Percentiles rank a stretch among this genome's conserved stretches.
Conservation (phyloP, 2,329 filamentous ascomycete genomes). For the Apiospora rasikravindrae region DNA sequence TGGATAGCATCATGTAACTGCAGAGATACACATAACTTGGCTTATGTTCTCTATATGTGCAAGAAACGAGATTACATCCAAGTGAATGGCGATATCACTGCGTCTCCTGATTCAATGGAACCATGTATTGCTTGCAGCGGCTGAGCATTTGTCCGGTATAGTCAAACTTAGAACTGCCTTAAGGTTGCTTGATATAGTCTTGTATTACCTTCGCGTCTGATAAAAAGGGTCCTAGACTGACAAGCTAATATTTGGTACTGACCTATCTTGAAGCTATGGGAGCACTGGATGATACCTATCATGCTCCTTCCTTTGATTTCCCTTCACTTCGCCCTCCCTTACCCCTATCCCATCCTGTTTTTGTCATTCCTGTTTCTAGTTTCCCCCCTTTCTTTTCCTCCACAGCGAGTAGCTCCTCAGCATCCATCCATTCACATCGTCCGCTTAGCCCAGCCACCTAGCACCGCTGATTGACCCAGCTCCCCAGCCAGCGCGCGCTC, state of each 20-base stretch:
- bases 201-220: neutral
- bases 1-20: neutral
- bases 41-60: neutral
- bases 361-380: neutral
- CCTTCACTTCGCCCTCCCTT: neutral
- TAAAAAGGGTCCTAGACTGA: too few species aligned
- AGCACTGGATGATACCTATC: too few species aligned
- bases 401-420: too few species aligned
- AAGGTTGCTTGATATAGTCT: neutral
- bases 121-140: neutral
- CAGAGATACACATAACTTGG: neutral
- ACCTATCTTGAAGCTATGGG: neutral
- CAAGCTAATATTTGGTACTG: neutral
- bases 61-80: neutral
- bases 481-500: conserved; percentile 72
- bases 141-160: neutral
- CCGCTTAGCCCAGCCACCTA: neutral
- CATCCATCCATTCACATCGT: neutral
- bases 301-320: neutral
- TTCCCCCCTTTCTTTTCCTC: neutral
- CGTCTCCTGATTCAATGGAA: neutral
- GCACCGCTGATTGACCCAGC: conserved; percentile 56
- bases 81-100: too few species aligned
- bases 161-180: neutral
- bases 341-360: neutral